phyloP scores from a whole-genome alignment of 2,329 filamentous ascomycete genomes.

The Sporothrix globosa region DNA sequence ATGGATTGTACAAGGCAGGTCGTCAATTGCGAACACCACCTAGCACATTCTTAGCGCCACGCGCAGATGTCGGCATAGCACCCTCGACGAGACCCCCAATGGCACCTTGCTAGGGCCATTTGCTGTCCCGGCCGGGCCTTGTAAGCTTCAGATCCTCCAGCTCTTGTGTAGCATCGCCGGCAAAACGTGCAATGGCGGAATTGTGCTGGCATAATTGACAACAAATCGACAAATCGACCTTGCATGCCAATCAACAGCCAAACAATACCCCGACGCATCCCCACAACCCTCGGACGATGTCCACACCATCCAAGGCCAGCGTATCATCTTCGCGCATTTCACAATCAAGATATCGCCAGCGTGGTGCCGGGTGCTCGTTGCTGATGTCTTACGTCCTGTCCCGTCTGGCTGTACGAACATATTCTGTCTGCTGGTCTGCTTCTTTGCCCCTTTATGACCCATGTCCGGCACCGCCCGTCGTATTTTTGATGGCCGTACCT shows the following conservation, averaged over 20 bases:
- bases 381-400: too few species aligned
- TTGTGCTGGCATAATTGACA: not conserved
- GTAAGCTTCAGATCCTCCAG: too few species aligned
- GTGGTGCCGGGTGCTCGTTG: not conserved
- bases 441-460: not conserved
- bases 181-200: constrained; percentile 19
- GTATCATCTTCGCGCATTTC: constrained; percentile 19
- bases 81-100: not conserved
- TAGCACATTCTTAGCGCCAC: not conserved
- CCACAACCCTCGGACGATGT: not conserved
- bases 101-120: too few species aligned
- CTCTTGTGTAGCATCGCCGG: not conserved
- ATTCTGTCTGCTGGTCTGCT: not conserved
- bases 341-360: constrained; percentile 3
- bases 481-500: not conserved
- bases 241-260: not conserved
- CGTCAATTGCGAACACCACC: constrained; percentile 13
- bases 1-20: constrained; percentile 13
- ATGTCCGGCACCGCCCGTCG: not conserved
- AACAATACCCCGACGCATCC: not conserved
- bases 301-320: not conserved
- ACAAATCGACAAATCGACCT: not conserved
- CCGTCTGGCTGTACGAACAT: not conserved
- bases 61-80: constrained; percentile 10
- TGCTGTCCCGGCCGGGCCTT: not conserved